Evolutionary conservation across 148 eudicot species (phyloP), one percentile per base, ranked within the genome.

Genomic region (Dianthus caryophyllus): DNA sequence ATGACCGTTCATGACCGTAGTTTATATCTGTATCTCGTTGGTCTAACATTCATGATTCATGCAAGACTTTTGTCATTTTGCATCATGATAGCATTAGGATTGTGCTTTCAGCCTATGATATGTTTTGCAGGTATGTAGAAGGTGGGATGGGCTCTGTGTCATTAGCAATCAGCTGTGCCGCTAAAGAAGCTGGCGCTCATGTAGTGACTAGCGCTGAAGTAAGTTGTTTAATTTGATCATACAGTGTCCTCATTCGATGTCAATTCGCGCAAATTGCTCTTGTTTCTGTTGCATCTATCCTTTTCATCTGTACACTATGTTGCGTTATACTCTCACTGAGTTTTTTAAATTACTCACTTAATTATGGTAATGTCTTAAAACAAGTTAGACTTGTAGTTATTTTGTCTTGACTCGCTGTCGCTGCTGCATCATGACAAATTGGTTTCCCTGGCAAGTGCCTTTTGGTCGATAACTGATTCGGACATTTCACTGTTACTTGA

Each of bases 131-230:
- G 73, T 76, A 82, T 61, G 85, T 82, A 15, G 82, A 82, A 66
- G 85, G 95, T 52, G 95, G 95, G 36, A 88, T 88, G 95, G 95
- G 95, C 38, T 80, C 87, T 50, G 86, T 88, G 44, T 88, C 95
- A 18, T 69, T 48, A 67, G 85, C 95, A 58, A 85, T 88, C 51
- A 73, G 73, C 63, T 73, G 61, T 65, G 95, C 95, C 66, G 95
- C 95, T 18, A 71, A 63, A 68, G 95, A 85, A 84, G 95, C 87
- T 75, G 95, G 95, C 31, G 88, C 88, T 61, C 77, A 79, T 62
- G 75, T 88, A 76, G 71, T 79, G 59, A 85, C 88, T 48, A 72
- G 61, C 61, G 84, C 90, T 66, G 95, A 85, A 77, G 95, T 88
- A 75, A 73, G 82, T 65, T 21, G 33, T 39, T 10, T n/a, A 65